Base-by-base conservation (phyloP, 805 yeast genomes). In the Wickerhamomyces sydowiorum region DNA sequence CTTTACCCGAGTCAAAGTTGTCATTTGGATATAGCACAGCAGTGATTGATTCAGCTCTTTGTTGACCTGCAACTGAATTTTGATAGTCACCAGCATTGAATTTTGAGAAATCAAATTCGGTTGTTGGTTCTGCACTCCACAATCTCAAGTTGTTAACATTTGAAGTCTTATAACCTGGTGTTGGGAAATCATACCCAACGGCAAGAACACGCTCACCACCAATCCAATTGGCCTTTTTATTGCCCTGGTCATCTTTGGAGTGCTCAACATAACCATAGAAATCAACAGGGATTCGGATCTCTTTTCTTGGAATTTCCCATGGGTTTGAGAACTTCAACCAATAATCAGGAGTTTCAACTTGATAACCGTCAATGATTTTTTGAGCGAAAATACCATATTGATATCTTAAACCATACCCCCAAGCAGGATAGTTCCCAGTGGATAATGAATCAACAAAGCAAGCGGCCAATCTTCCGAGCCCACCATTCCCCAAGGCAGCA, bases 391-490 rank as follows among this genome's bases (percentile, higher is more conserved):
- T 89, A 62, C 97, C 97, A 60, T 90, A 89, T 64, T 88, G 88
- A 67, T 89, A 89, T 60, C 95, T 82, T 52, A 89, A 69, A 46
- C 97, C 96, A 62, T 89, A 89, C 49, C 97, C 97, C 97, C 97
- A 89, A 39, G 95, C 96, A 15, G 95, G 88, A 62, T 86, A 86
- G 62, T 86, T 81, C 50, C 86, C 83, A 5, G 95, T 80, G 28
- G 93, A 78, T 60, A 89, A 68, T 1, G 96, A 87, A 66, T 90
- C 96, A 37, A 89, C 78, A 60, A 88, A 89, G 65, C 96, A 90
- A 18, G 96, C 96, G 19, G 96, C 96, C 58, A 89, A 72, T 60
- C 97, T 78, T 48, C 97, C 97, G 43, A 89, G 70, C 49, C 97
- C 97, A 59, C 97, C 97, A 57, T 90, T 90, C 56, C 97, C 97